Conservation (phyloP, 768 basidiomycete genomes). For the Chalciporus pseudorubinellus region DNA sequence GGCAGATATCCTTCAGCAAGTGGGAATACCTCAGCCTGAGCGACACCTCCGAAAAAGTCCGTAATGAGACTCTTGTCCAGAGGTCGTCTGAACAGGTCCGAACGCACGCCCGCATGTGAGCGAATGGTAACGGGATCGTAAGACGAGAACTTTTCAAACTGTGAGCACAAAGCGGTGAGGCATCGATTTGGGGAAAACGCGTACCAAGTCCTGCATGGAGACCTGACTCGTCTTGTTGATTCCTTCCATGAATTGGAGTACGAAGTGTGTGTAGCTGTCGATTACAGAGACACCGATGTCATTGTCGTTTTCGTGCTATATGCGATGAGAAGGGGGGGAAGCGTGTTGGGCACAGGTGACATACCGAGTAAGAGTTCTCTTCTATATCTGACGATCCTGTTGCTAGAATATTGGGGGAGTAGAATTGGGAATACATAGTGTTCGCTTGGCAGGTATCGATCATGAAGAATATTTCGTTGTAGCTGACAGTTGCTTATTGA, state of each 20-base stretch:
- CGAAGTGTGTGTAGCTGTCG: constrained; percentile 90
- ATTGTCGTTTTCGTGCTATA: constrained; percentile 85
- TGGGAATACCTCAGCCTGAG: constrained; percentile 70
- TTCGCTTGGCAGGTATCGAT: constrained; percentile 98
- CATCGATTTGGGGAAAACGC: constrained; percentile 27
- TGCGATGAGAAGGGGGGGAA: constrained; percentile 1
- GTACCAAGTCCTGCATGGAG: constrained; percentile 79
- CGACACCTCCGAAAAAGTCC: constrained; percentile 88
- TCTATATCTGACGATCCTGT: constrained; percentile 82
- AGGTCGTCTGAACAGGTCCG: constrained; percentile 70
- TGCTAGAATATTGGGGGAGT: constrained; percentile 90
- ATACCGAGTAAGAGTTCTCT: constrained; percentile 91
- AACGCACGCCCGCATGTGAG: constrained; percentile 88
- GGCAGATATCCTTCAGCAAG: constrained; percentile 1
- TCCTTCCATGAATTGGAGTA: constrained; percentile 87
- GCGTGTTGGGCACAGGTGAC: constrained; percentile 22
- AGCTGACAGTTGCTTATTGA: constrained; percentile 44
- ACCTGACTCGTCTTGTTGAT: constrained; percentile 86
- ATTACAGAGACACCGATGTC: constrained; percentile 97
- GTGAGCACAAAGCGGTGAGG: constrained; percentile 7
- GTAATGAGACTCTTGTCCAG: constrained; percentile 66
- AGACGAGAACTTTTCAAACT: constrained; percentile 62
- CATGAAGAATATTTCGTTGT: constrained; percentile 98
- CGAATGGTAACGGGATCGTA: constrained; percentile 74
- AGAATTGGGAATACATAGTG: constrained; percentile 90